Conservation (phyloP, 2,329 filamentous ascomycete genomes). For the Cladophialophora psammophila region DNA sequence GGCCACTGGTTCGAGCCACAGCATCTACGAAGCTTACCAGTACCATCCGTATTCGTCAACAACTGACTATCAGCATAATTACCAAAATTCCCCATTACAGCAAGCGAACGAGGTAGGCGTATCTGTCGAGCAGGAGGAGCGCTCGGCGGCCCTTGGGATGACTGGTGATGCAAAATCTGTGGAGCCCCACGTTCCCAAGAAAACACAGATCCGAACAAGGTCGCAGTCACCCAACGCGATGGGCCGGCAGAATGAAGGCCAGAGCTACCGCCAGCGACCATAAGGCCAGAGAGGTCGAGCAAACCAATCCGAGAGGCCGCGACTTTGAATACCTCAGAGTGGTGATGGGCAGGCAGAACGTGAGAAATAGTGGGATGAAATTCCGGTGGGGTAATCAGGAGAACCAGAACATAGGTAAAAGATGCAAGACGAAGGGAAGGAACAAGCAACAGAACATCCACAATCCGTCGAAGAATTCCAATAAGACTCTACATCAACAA, state of each 20-base stretch:
- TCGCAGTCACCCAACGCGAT: constrained; percentile 4
- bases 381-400: not conserved
- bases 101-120: not conserved
- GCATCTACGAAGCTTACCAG: not conserved
- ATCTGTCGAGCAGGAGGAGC: constrained; percentile 11
- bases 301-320: not conserved
- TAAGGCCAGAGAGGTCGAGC: not conserved
- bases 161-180: not conserved
- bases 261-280: constrained; percentile 7
- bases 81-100: not conserved
- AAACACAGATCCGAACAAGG: not conserved
- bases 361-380: not conserved
- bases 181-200: not conserved
- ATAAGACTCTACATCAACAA: not conserved
- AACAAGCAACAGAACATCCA: not conserved
- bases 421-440: constrained; percentile 10
- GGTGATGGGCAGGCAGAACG: not conserved
- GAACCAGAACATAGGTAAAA: not conserved
- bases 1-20: constrained; percentile 1
- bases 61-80: not conserved
- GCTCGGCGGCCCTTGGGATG: not conserved
- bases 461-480: not conserved
- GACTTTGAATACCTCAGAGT: not conserved
- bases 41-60: not conserved
- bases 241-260: not conserved